Base-by-base conservation (phyloP, 2,329 filamentous ascomycete species). In the Cytospora chrysosperma region DNA sequence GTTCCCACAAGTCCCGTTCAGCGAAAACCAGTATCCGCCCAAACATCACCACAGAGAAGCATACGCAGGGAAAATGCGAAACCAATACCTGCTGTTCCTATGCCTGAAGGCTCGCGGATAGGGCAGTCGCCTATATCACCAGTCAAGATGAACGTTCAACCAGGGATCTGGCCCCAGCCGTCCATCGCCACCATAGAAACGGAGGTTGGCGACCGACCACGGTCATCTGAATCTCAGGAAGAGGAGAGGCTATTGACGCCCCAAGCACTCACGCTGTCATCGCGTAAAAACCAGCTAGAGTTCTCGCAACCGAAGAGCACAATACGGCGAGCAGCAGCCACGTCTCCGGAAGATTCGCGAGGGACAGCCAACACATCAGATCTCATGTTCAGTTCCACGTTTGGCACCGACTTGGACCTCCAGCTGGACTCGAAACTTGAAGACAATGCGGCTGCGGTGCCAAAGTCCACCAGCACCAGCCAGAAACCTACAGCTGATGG, bases 41-140 rank as follows among this genome's bases (percentile, higher is more conserved):
- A 70, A 54, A 62, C 75, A 40, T 75, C 76, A 6, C 72, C 74
- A 13, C 73, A 74, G 8, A 72, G 74, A 55, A 71, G 72, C 65
- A 72, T 74, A 61, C 73, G 74, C 66, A 65, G 62, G 43, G 73
- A 74, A 55, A 71, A 72, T 30, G 69, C 62, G 12, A 75, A 75
- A 56, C 66, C 72, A 28, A 64, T 74, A 51, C 71, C 74, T 8
- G 66, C 65, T n/a, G 64, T 71, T 2, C 68, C 72, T 6, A 52
- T 68, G 28, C 58, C 71, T 47, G 76, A 76, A 57, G 77, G 78
- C 24, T 77, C 81, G 27, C 77, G 78, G 64, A 75, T 86, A 64
- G 79, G 80, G 65, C 79, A 82, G 57, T 78, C 79, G 19, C 84
- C 85, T 32, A 76, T 81, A 30, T 87, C 85, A 49, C 84, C 85